A percentile compares a stretch with the other conserved stretches of the same genome.
These are phyloP conservation scores for Euphorbia schlechtendalii DNA, from an alignment of 441 rosid genomes.

Conservation along the genomic window DNA sequence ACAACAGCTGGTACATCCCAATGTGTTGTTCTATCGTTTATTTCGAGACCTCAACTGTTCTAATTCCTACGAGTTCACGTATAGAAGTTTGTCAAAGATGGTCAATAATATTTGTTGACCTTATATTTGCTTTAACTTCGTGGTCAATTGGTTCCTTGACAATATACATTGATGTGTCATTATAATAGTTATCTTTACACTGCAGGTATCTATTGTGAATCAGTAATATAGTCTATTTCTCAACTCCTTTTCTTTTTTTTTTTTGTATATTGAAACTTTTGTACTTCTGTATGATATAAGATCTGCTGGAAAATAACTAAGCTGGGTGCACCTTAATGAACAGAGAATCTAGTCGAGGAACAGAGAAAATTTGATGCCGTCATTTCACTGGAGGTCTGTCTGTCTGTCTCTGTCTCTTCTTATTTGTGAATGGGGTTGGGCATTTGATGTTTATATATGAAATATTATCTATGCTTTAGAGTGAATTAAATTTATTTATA, in stretches of 20 bases:
- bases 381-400: slow-evolving; percentile 77
- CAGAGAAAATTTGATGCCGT: slow-evolving; percentile 77
- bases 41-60: slow-evolving; percentile 1
- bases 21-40: slow-evolving; percentile 8
- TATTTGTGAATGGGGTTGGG: background rate
- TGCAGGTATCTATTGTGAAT: background rate
- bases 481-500: slow-evolving; percentile 13
- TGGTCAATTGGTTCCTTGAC: too few relatives aligned
- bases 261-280: background rate
- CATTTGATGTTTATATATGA: background rate
- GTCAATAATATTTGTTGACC: too few relatives aligned
- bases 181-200: too few relatives aligned
- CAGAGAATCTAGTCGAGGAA: slow-evolving; percentile 81
- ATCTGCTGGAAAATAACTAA: slow-evolving; percentile 1
- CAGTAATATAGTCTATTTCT: background rate
- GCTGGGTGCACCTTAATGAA: slow-evolving; percentile 16
- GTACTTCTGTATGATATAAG: background rate
- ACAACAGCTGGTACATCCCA: slow-evolving; percentile 71
- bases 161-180: too few relatives aligned
- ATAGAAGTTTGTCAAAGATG: too few relatives aligned
- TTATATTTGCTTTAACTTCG: too few relatives aligned
- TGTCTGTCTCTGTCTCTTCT: slow-evolving; percentile 13
- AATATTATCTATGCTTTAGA: background rate
- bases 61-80: background rate
- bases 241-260: background rate